Conservation (phyloP, 106 monocot species). For the Xerophyta viscosa region DNA sequence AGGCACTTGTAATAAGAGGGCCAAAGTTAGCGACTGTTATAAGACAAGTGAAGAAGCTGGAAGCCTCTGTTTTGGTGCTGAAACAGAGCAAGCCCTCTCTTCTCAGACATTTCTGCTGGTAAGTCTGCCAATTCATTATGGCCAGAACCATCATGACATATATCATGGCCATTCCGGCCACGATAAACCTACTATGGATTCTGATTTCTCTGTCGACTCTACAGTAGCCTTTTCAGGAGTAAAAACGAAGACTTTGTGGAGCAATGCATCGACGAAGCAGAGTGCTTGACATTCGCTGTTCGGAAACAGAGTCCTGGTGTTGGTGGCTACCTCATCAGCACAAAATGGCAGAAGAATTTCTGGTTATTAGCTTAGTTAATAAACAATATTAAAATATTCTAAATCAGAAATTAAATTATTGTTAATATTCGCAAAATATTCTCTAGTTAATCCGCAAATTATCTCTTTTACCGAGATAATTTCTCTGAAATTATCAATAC, state of each 20-base stretch:
- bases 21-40: constrained; percentile 72
- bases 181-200: too few species aligned
- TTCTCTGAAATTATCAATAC: too few species aligned
- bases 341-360: constrained; percentile 83
- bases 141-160: too few species aligned
- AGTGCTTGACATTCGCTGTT: constrained; percentile 71
- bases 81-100: constrained; percentile 55
- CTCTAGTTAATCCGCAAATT: too few species aligned
- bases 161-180: too few species aligned
- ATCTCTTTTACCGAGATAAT: too few species aligned
- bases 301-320: constrained; percentile 66
- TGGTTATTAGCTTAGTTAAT: constrained; percentile 75
- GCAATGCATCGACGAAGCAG: constrained; percentile 68
- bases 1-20: constrained; percentile 71
- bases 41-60: constrained; percentile 80
- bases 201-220: too few species aligned
- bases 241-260: too few species aligned
- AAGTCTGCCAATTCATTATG: neutral
- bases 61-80: constrained; percentile 67
- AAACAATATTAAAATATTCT: too few species aligned
- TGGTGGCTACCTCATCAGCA: constrained; percentile 75
- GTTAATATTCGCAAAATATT: too few species aligned
- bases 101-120: constrained; percentile 65
- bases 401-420: too few species aligned
- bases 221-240: too few species aligned